Percentiles rank a stretch among this genome's conserved stretches.
phyloP scores from a whole-genome alignment of 1,284 basidiomycete species.

The Puccinia brachypodii region DNA sequence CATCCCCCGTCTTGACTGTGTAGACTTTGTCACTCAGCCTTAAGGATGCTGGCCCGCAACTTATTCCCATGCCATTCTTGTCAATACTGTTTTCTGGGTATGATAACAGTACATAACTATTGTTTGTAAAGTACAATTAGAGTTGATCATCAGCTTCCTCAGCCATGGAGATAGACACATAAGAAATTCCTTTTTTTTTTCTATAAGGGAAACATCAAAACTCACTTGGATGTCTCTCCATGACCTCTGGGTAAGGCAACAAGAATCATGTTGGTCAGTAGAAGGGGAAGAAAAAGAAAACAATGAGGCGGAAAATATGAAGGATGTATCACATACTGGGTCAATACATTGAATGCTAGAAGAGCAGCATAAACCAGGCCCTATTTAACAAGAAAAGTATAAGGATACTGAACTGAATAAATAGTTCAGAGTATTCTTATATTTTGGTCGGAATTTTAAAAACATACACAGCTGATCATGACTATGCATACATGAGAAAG shows the following conservation, averaged over 20 bases:
- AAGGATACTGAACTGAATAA: background rate
- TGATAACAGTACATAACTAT: conserved; percentile 32
- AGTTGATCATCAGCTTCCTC: background rate
- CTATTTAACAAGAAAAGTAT: background rate
- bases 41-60: conserved; percentile 14
- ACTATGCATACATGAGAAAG: too few species aligned
- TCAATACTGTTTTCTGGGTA: conserved; percentile 4
- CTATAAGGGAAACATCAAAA: background rate
- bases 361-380: conserved; percentile 16
- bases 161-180: too few species aligned
- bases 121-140: background rate
- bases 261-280: too few species aligned
- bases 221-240: conserved; percentile 14
- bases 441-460: too few species aligned
- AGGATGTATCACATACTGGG: conserved; percentile 25
- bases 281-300: background rate
- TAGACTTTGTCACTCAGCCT: conserved; percentile 29
- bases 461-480: conserved; percentile 20
- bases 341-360: conserved; percentile 29
- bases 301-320: background rate
- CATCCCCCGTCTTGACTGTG: conserved; percentile 13
- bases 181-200: background rate
- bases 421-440: too few species aligned
- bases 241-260: background rate
- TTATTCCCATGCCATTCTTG: background rate